Evolutionary conservation across 1,139 yeast genomes (phyloP), one percentile per base, ranked within the genome.

Genomic region (Geotrichum citri-aurantii): DNA sequence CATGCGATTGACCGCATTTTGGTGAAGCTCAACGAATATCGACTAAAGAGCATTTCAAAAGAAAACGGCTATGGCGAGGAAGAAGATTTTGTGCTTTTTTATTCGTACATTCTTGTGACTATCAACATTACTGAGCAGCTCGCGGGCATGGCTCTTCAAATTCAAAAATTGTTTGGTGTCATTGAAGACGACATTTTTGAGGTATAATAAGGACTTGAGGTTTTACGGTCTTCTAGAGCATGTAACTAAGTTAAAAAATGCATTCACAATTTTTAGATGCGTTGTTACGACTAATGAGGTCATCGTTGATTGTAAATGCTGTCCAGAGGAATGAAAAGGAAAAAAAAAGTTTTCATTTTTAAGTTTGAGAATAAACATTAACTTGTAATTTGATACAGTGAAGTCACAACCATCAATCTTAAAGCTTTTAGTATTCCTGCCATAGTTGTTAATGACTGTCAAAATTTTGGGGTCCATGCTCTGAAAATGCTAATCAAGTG

Each of bases 11-110:
- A 85, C 63, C 73, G 92, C 44, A 77, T 88, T 75, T 75, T 88
- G 65, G 80, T 78, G 52, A 87, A 86, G 65, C 75, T 88, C 63
- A 72, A 69, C 59, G 70, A 66, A 48, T 69, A 65, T 57, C 66
- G 78, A 19, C 52, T 46, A 21, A 47, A 48, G 17, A 58, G 19
- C 21, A 19, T 31, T 10, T n/a, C 27, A 23, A 49, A 48, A 11
- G 57, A 29, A 23, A 23, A 31, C 17, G 59, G 54, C 17, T 52
- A 56, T 31, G 64, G 65, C 5, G 67, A 73, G 78, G 68, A 77
- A 64, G 88, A 85, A 62, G 95, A 88, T 67, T 88, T 86, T 67
- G 89, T 88, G 33, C 73, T 88, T 63, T 76, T 88, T 57, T 88
- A 88, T 66, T 83, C 93, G 1, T 88, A 88, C 68, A 80, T 85